A percentile compares a stretch with the other conserved stretches of the same genome.
Conservation (phyloP, 768 basidiomycete species). For the Amanita exitialis region DNA sequence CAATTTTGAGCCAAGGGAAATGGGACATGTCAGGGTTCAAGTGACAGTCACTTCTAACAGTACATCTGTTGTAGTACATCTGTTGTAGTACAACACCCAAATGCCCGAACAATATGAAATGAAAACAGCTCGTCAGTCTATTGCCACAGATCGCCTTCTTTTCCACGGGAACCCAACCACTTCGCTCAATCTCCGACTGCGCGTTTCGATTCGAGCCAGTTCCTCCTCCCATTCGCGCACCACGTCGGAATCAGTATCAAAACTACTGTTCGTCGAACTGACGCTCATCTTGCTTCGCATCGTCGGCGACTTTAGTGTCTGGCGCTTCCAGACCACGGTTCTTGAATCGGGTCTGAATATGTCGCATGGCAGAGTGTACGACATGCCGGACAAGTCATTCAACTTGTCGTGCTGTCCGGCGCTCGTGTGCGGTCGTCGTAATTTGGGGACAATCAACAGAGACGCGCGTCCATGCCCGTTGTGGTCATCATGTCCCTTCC, state of each 20-base stretch:
- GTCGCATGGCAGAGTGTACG: conserved; percentile 4
- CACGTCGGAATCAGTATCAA: conserved; percentile 25
- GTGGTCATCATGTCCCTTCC: conserved; percentile 21
- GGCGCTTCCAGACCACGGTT: conserved; percentile 1
- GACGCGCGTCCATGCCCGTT: conserved; percentile 9
- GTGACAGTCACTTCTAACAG: background rate
- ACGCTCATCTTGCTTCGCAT: conserved; percentile 25
- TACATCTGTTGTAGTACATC: background rate
- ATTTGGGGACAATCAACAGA: conserved; percentile 17
- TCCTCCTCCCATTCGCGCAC: conserved; percentile 74
- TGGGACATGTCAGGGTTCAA: conserved; percentile 31
- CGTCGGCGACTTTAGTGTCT: conserved; percentile 11
- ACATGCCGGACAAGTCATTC: conserved; percentile 8
- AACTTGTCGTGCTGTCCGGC: conserved; percentile 59
- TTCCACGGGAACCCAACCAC: conserved; percentile 34
- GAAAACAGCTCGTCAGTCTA: background rate
- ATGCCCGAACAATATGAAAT: background rate
- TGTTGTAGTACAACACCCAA: background rate
- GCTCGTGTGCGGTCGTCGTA: conserved; percentile 61
- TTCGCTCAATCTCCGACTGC: conserved; percentile 43
- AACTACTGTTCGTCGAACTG: conserved; percentile 13
- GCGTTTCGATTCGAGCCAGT: conserved; percentile 57
- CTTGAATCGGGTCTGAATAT: background rate
- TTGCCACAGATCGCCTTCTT: conserved; percentile 19
- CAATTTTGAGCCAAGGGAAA: conserved; percentile 52